Evolutionary conservation across 495 filamentous ascomycete genomes (phyloP).

Genomic region (Annulohypoxylon nitens): DNA sequence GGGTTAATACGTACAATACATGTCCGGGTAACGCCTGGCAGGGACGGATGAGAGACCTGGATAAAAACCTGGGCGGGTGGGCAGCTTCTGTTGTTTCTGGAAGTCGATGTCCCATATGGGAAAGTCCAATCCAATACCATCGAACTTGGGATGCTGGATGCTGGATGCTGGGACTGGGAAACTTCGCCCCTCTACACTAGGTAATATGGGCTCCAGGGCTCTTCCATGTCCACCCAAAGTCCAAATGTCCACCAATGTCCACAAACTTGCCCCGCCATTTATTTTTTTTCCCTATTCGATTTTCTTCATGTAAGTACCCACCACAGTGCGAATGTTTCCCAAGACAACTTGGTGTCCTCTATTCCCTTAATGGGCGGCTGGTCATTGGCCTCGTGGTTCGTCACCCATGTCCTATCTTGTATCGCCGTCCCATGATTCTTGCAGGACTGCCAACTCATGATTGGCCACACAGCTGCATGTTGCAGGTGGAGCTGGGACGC

Average conservation of each 20-base stretch:
- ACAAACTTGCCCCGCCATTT: slow-evolving; percentile 15
- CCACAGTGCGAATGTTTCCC: slow-evolving; percentile 33
- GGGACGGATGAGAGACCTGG: background rate
- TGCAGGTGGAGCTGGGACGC: slow-evolving; percentile 55
- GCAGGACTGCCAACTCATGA: slow-evolving; percentile 44
- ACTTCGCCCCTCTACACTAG: background rate
- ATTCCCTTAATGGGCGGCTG: slow-evolving; percentile 36
- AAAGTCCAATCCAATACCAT: slow-evolving; percentile 1
- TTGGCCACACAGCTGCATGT: slow-evolving; percentile 50
- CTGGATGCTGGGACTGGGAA: background rate
- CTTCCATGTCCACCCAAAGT: no score
- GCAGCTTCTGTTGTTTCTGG: background rate
- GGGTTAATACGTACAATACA: no score
- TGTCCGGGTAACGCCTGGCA: background rate
- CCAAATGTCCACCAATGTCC: no score
- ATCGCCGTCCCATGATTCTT: slow-evolving; percentile 49
- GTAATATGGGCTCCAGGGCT: no score
- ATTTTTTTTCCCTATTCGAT: background rate
- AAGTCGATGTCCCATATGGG: background rate
- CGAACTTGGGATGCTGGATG: background rate
- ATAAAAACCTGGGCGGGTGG: background rate
- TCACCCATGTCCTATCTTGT: slow-evolving; percentile 45
- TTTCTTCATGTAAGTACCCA: slow-evolving; percentile 28
- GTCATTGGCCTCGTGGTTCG: slow-evolving; percentile 48
- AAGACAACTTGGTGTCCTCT: slow-evolving; percentile 11